Percentiles rank a stretch among this genome's conserved stretches.
Evolutionary conservation across 2,329 filamentous ascomycete species (phyloP).

Genomic region (Leptographium galeiforme): DNA sequence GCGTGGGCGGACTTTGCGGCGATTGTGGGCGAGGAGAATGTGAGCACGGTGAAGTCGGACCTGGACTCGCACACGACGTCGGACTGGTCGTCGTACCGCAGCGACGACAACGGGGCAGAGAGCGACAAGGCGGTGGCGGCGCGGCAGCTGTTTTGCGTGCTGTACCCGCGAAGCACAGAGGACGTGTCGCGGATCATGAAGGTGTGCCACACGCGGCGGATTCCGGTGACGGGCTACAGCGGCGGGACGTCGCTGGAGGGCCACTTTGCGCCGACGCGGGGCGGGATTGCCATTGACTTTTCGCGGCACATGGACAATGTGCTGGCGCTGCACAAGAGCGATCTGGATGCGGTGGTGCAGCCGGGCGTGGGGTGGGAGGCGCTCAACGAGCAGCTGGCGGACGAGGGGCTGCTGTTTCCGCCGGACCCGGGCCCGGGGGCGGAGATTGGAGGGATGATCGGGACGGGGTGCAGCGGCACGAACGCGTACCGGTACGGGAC

Average conservation of each 20-base stretch:
- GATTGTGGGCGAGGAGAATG: conserved; percentile 50
- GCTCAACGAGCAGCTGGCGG: conserved; percentile 63
- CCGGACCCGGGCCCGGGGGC: conserved; percentile 84
- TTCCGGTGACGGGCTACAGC: conserved; percentile 77
- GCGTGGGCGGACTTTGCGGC: conserved; percentile 56
- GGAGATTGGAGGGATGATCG: conserved; percentile 83
- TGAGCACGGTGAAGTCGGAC: conserved; percentile 45
- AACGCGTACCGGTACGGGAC: conserved; percentile 89
- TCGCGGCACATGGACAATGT: conserved; percentile 79
- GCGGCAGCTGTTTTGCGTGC: conserved; percentile 51
- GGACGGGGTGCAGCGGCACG: conserved; percentile 61
- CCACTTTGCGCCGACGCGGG: conserved; percentile 70
- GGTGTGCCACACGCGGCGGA: conserved; percentile 64
- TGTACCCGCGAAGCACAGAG: conserved; percentile 65
- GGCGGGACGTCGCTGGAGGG: conserved; percentile 85
- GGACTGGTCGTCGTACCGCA: conserved; percentile 47
- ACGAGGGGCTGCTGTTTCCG: conserved; percentile 75
- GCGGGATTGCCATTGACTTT: conserved; percentile 66
- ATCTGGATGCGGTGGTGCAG: conserved; percentile 64
- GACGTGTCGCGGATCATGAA: conserved; percentile 83
- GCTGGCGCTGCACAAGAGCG: conserved; percentile 60
- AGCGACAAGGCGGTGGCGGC: conserved; percentile 19
- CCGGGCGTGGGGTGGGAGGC: conserved; percentile 77
- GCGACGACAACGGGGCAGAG: conserved; percentile 7
- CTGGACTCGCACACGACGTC: conserved; percentile 44